Evolutionary conservation across 192 early-diverging fungal species (phyloP), one percentile per base, ranked within the genome.

Genomic region (Powellomyces hirtus): DNA sequence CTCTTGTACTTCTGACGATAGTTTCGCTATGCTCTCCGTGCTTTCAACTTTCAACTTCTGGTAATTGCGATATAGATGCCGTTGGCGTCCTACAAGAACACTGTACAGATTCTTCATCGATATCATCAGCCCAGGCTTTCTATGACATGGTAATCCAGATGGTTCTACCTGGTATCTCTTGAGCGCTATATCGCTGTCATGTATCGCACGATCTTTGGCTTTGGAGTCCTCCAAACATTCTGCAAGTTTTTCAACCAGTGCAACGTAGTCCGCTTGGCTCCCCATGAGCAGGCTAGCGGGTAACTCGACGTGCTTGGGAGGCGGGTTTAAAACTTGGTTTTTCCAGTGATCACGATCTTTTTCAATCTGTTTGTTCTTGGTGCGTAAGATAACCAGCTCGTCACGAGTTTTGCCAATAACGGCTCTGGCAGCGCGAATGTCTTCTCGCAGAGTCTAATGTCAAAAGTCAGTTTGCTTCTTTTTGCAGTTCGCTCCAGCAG

Each of bases 181-280:
- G 27, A 81, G 57, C 42, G 64, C 66, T 10, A 16, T 24, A 34
- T 75, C 30, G 35, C 38, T 33, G 4, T 70, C 31, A 18, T 65
- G 29, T 1, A 81, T 40, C 26, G 77, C 77, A 10, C 44, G 40
- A 33, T 79, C 68, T 26, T 76, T 76, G 7, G 50, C 55, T n/a
- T 75, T 45, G 18, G 76, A 35, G 20, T 81, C 79, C 70, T 36
- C 38, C 18, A 82, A 53, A 62, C 78, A 74, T 26, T 74, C 53
- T 8, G 76, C 77, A 49, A 85, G 46, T 50, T 85, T 79, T 46
- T 79, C 78, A 0, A 80, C 73, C 20, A 85, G 55, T 18, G 72
- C 33, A 11, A 49, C 37, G 44, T 76, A 80, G 57, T 77, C 78
- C 20, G 67, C 44, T 24, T 72, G 52, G 11, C 57, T 71, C 4